These are phyloP conservation scores for Margaritispora aquatica DNA, from an alignment of 495 filamentous ascomycete genomes.

Conservation along the genomic window DNA sequence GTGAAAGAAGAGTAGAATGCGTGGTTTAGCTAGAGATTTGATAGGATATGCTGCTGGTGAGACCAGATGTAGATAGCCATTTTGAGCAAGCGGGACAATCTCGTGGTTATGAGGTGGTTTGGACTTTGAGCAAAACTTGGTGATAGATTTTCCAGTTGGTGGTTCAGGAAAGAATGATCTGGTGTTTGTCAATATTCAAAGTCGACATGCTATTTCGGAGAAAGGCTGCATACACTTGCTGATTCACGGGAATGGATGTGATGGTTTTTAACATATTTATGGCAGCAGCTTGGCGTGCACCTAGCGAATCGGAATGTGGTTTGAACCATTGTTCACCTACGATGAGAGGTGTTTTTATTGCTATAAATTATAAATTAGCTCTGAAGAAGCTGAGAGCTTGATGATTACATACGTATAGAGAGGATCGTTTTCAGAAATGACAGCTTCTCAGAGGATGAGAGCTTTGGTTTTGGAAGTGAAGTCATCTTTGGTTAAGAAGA, in stretches of 20 bases:
- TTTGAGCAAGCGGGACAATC: not conserved
- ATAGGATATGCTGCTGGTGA: not conserved
- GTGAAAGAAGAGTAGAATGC: conserved; percentile 10
- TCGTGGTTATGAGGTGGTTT: not conserved
- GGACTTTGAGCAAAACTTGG: not conserved
- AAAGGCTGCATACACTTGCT: not conserved
- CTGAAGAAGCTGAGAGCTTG: not conserved
- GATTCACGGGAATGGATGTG: not conserved
- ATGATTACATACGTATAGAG: not conserved
- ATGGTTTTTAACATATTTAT: not conserved
- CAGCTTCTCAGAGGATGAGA: not conserved
- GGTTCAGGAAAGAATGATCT: not conserved
- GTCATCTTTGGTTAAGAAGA: too few species aligned
- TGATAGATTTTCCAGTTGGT: not conserved
- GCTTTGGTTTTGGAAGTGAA: not conserved
- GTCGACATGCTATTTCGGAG: too few species aligned
- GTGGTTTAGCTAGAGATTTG: not conserved
- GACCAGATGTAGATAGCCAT: not conserved
- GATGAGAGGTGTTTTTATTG: not conserved
- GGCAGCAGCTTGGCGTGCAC: not conserved
- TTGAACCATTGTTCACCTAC: not conserved
- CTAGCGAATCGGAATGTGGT: not conserved
- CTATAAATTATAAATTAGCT: not conserved
- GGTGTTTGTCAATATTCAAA: too few species aligned
- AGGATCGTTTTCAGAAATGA: not conserved